Base-by-base conservation (phyloP, 1,284 basidiomycete genomes). In the Rhodotorula sp. region DNA sequence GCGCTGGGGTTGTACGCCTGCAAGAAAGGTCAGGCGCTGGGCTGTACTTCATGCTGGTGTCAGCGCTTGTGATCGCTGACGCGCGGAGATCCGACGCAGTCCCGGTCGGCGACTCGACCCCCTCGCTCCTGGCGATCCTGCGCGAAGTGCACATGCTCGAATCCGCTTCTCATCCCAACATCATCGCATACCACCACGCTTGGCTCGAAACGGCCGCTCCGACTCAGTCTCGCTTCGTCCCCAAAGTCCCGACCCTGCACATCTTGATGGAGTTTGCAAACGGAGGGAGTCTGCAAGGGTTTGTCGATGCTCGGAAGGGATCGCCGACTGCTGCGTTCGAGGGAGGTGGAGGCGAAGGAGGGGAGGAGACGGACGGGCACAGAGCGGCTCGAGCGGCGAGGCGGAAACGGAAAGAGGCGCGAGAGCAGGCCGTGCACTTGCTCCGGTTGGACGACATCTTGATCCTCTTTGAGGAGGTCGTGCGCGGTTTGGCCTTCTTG, bases 81-180 rank as follows among this genome's bases (percentile, higher is more conserved):
- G 5, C 3, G 12, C 19, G 26, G 1, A 2, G 19, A 12, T 19
- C 18, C 34, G 34, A 15, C 26, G 7, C 64, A 74, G 68, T 78
- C 63, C 52, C 74, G 2, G 71, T 77, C 12, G 76, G 76, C 43
- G 68, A 75, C 49, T 75, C 75, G 23, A 66, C 74, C 0, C 62
- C 58, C 5, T 70, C 70, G 15, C 68, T 72, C n/a, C 68, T 76
- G 12, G 56, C 54, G 18, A 66, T 75, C 26, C 70, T 79, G 15
- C 73, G 72, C 23, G 78, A 79, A 61, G 76, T 79, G 18, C 78
- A 78, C 50, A 72, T 77, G 8, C 76, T 79, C 60, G 77, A 78
- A 31, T 60, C 70, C 1, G 63, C 78, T 12, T 69, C 75, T 21
- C 78, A 79, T 50, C 73, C 67, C 6, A 78, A 78, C 66, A 75